A percentile compares a stretch with the other conserved stretches of the same genome.
phyloP scores from a whole-genome alignment of 441 rosid species.

The Syzygium malaccense region DNA sequence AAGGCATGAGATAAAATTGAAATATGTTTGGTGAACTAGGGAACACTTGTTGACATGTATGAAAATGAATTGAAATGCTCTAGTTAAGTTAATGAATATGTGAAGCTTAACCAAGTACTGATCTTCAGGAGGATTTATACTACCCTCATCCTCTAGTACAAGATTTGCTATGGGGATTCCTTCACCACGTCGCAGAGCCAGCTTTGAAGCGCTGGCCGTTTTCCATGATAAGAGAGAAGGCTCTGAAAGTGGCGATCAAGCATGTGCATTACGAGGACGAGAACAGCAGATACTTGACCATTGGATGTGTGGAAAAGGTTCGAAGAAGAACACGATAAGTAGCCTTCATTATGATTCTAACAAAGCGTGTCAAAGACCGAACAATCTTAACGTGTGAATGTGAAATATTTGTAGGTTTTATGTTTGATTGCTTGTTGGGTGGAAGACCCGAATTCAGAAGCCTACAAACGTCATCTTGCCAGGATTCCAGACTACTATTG shows the following conservation, averaged over 20 bases:
- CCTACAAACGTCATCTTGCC: conserved; percentile 44
- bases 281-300: conserved; percentile 46
- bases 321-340: background rate
- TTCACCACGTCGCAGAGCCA: conserved; percentile 37
- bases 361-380: background rate
- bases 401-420: conserved; percentile 19
- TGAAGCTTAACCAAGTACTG: background rate
- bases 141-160: conserved; percentile 47
- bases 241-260: conserved; percentile 29
- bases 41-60: background rate
- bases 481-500: conserved; percentile 48
- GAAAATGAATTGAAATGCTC: background rate
- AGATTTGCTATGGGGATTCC: conserved; percentile 50
- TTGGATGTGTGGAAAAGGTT: conserved; percentile 55
- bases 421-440: conserved; percentile 55
- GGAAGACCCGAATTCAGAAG: conserved; percentile 43
- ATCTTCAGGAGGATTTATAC: conserved; percentile 44
- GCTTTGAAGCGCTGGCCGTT: conserved; percentile 43
- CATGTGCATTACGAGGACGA: conserved; percentile 54
- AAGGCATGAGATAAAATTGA: background rate
- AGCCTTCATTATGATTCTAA: background rate
- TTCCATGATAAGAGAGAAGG: conserved; percentile 39
- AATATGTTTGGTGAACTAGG: background rate
- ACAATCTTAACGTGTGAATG: background rate
- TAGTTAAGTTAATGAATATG: background rate